These are phyloP conservation scores for Fonsecaea pedrosoi DNA, from an alignment of 2,329 filamentous ascomycete species.

Conservation along the genomic window DNA sequence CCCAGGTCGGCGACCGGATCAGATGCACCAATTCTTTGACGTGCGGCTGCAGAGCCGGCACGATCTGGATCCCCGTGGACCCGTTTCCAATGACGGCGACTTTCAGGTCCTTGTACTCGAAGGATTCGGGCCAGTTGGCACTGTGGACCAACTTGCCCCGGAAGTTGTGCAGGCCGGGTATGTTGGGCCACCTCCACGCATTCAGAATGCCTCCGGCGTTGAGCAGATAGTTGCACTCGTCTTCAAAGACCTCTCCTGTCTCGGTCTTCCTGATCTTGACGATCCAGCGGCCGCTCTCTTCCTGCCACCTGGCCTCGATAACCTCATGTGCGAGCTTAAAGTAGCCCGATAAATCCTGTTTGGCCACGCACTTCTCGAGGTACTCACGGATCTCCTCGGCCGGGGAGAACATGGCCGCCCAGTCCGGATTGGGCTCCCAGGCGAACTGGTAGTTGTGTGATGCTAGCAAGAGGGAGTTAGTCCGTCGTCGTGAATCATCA, in stretches of 20 bases:
- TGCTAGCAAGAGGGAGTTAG: not conserved
- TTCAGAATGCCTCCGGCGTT: conserved; percentile 42
- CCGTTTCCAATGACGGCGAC: conserved; percentile 42
- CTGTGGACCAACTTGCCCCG: conserved; percentile 46
- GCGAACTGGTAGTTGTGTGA: conserved; percentile 44
- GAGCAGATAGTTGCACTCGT: conserved; percentile 39
- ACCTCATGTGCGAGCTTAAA: conserved; percentile 41
- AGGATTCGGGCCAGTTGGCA: conserved; percentile 43
- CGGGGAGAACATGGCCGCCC: conserved; percentile 37
- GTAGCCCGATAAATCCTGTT: conserved; percentile 39
- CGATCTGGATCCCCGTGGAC: conserved; percentile 40
- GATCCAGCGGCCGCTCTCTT: conserved; percentile 41
- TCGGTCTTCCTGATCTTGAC: conserved; percentile 38
- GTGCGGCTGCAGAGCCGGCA: conserved; percentile 46
- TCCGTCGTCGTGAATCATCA: not conserved
- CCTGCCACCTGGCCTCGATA: conserved; percentile 42
- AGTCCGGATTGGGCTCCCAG: conserved; percentile 44
- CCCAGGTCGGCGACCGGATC: conserved; percentile 32
- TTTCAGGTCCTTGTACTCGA: conserved; percentile 40
- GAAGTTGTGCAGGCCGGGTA: conserved; percentile 46
- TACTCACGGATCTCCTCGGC: conserved; percentile 42
- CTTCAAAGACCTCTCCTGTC: conserved; percentile 28
- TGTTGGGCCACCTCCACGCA: conserved; percentile 43
- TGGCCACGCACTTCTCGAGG: conserved; percentile 37
- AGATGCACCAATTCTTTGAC: conserved; percentile 41